phyloP scores from a whole-genome alignment of 2,329 filamentous ascomycete genomes.

The Lachnum nothofagi region DNA sequence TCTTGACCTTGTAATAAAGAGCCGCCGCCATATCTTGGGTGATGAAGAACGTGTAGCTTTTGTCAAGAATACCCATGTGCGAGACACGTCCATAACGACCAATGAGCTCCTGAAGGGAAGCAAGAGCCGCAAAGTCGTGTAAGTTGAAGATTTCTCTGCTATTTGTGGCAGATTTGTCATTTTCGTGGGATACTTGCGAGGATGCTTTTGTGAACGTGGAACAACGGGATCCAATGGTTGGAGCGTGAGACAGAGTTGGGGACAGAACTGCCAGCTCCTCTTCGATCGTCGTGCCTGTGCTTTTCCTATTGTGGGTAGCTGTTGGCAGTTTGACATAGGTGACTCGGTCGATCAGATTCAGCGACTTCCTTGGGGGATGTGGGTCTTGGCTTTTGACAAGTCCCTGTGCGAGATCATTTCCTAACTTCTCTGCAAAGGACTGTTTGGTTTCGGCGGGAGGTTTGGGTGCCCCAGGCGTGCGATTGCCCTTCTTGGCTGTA shows the following conservation, averaged over 20 bases:
- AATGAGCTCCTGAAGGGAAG: constrained; percentile 31
- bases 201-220: background rate
- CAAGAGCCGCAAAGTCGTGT: constrained; percentile 32
- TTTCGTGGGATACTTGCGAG: background rate
- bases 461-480: background rate
- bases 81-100: constrained; percentile 36
- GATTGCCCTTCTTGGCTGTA: background rate
- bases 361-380: background rate
- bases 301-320: background rate
- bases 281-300: background rate
- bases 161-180: background rate
- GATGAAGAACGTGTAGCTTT: constrained; percentile 38
- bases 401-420: background rate
- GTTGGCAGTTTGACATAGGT: background rate
- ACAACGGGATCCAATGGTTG: background rate
- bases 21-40: constrained; percentile 34
- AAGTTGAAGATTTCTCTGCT: constrained; percentile 27
- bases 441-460: background rate
- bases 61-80: constrained; percentile 41
- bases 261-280: background rate
- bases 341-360: constrained; percentile 1
- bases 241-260: background rate
- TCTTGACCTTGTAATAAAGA: constrained; percentile 37
- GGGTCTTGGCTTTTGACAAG: background rate
- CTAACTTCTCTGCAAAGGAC: background rate